phyloP scores from a whole-genome alignment of 495 filamentous ascomycete genomes.

The Glonium stellatum region DNA sequence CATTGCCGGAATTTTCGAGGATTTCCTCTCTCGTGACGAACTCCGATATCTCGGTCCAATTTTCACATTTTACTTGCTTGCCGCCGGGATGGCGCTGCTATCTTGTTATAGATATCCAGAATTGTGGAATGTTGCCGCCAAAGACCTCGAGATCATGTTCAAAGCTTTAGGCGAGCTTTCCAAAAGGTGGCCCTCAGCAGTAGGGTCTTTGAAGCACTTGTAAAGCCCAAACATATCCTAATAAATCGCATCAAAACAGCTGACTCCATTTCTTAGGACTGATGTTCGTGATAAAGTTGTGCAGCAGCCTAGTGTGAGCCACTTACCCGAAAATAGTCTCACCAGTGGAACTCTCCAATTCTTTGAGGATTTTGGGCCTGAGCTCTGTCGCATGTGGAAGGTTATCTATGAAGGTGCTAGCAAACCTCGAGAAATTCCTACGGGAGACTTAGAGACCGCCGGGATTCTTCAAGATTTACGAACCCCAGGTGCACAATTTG shows the following conservation, averaged over 20 bases:
- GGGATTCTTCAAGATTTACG: constrained; percentile 24
- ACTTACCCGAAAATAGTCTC: constrained; percentile 23
- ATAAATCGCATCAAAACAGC: neutral
- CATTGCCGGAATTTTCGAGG: constrained; percentile 27
- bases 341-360: constrained; percentile 16
- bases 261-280: constrained; percentile 3
- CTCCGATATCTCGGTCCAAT: constrained; percentile 24
- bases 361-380: constrained; percentile 24
- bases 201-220: constrained; percentile 23
- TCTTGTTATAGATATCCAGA: constrained; percentile 24
- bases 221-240: neutral
- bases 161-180: constrained; percentile 20
- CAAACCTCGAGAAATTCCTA: constrained; percentile 6
- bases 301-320: constrained; percentile 10
- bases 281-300: constrained; percentile 23
- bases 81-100: constrained; percentile 22
- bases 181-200: constrained; percentile 23
- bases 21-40: constrained; percentile 27
- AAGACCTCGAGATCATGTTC: constrained; percentile 22
- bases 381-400: constrained; percentile 24
- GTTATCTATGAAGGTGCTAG: constrained; percentile 10
- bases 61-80: constrained; percentile 27
- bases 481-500: constrained; percentile 7
- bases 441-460: constrained; percentile 23
- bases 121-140: constrained; percentile 19